phyloP scores from a whole-genome alignment of 345 rosid genomes.

The Nasturtium officinale region DNA sequence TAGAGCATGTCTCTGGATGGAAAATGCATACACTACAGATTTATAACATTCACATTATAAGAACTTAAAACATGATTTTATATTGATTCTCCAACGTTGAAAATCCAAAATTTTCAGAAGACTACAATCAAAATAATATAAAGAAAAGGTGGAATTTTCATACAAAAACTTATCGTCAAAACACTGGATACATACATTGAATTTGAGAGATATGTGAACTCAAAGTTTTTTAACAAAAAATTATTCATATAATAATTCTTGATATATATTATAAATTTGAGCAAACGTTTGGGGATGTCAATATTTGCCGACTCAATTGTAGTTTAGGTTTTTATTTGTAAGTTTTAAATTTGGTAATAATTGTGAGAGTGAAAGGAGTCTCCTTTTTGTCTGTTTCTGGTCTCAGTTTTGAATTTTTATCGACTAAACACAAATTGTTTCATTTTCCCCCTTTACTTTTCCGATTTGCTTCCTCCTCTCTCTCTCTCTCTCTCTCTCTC shows the following conservation, averaged over 20 bases:
- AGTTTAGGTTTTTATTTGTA: conserved; percentile 25
- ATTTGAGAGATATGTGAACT: conserved; percentile 12
- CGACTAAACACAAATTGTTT: conserved; percentile 11
- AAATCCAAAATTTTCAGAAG: not conserved
- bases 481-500: not conserved
- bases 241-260: too few species aligned
- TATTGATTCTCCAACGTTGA: not conserved
- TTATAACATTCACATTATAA: not conserved
- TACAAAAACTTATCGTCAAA: conserved; percentile 7
- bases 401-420: conserved; percentile 33
- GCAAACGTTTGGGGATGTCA: conserved; percentile 6
- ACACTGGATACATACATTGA: not conserved
- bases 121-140: not conserved
- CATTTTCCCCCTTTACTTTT: conserved; percentile 25
- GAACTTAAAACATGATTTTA: not conserved
- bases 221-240: not conserved
- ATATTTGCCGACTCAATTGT: conserved; percentile 34
- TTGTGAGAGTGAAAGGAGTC: conserved; percentile 41
- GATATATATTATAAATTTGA: not conserved
- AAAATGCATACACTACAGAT: not conserved
- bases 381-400: conserved; percentile 42
- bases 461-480: conserved; percentile 34
- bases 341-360: conserved; percentile 30
- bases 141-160: not conserved
- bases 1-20: not conserved